Conservation (phyloP, 2,329 filamentous ascomycete genomes). For the Pseudogymnoascus sp. region DNA sequence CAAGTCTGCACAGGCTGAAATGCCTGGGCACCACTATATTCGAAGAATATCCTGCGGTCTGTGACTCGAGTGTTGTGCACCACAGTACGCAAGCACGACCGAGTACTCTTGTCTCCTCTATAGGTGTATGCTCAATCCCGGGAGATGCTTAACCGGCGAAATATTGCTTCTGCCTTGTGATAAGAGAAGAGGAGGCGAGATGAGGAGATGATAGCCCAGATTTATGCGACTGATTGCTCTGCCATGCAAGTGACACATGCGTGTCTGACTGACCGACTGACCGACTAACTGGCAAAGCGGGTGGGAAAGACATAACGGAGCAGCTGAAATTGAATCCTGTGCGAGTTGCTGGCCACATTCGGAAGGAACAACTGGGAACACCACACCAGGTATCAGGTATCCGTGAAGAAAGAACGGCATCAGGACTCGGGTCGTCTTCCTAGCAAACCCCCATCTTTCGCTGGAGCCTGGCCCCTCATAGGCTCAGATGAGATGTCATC, state of each 20-base stretch:
- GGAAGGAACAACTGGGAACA: background rate
- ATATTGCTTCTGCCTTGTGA: background rate
- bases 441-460: background rate
- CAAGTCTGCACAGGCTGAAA: background rate
- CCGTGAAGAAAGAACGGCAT: background rate
- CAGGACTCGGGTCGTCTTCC: background rate
- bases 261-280: background rate
- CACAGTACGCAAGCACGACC: background rate
- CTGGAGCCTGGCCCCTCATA: background rate
- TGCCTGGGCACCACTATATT: background rate
- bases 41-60: background rate
- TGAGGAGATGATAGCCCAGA: background rate
- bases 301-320: background rate
- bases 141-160: background rate
- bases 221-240: background rate
- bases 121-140: background rate
- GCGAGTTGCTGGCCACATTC: background rate
- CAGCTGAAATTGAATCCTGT: background rate
- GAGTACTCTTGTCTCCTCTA: background rate
- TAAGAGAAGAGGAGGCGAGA: background rate
- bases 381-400: background rate
- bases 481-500: background rate
- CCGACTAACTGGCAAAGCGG: background rate
- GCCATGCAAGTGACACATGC: background rate
- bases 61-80: too few species aligned